These are phyloP conservation scores for Parascedosporium putredinis DNA, from an alignment of 2,329 filamentous ascomycete genomes.

Conservation along the genomic window DNA sequence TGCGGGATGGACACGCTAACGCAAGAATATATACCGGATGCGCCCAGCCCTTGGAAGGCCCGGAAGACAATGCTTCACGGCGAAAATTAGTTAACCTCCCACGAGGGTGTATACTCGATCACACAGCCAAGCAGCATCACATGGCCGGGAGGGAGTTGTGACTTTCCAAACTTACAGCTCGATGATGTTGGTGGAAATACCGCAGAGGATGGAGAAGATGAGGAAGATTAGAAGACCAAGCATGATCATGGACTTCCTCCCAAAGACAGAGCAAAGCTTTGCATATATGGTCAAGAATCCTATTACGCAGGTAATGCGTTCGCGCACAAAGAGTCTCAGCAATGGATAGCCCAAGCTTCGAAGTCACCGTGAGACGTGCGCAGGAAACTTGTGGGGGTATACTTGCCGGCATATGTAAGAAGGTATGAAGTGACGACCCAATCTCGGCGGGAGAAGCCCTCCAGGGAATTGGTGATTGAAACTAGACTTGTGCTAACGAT, in stretches of 20 bases:
- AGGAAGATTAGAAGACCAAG: neutral
- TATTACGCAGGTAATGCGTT: too few relatives aligned
- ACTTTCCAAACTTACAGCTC: neutral
- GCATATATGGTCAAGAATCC: neutral
- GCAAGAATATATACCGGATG: neutral
- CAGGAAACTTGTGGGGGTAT: neutral
- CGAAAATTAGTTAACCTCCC: neutral
- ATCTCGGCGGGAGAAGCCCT: constrained; percentile 21
- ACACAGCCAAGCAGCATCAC: neutral
- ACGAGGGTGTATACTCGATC: too few relatives aligned
- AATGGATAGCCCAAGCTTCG: too few relatives aligned
- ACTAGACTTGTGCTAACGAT: constrained; percentile 37
- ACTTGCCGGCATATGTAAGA: constrained; percentile 31
- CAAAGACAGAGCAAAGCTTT: neutral
- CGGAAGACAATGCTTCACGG: neutral
- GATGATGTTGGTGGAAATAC: neutral
- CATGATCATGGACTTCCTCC: neutral
- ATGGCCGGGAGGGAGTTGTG: neutral
- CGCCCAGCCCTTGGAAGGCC: neutral
- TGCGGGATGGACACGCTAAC: neutral
- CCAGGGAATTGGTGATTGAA: constrained; percentile 26
- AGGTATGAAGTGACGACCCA: constrained; percentile 37
- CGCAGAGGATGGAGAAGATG: neutral
- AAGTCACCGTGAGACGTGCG: too few relatives aligned
- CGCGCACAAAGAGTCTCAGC: too few relatives aligned